Evolutionary conservation across 2,329 filamentous ascomycete species (phyloP).

Genomic region (Pseudopithomyces maydicus): DNA sequence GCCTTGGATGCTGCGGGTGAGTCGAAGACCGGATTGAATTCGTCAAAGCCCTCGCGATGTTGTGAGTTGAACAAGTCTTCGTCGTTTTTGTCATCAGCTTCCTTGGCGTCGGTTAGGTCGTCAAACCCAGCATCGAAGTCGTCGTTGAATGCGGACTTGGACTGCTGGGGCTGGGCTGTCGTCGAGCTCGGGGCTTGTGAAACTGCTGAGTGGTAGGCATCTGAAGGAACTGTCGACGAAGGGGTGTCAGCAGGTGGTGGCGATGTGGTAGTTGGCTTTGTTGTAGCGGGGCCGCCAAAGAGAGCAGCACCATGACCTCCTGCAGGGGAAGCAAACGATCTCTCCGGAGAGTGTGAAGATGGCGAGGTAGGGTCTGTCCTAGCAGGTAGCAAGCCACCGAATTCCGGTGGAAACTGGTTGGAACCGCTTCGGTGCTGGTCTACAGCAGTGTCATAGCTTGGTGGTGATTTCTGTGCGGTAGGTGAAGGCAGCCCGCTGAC

Average conservation of each 20-base stretch:
- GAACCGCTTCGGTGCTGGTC: slow-evolving; percentile 41
- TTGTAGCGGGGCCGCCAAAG: slow-evolving; percentile 43
- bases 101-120: slow-evolving; percentile 82
- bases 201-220: slow-evolving; percentile 49
- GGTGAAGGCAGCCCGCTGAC: slow-evolving; percentile 55
- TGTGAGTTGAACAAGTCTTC: slow-evolving; percentile 74
- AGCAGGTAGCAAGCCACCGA: slow-evolving; percentile 60
- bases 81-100: slow-evolving; percentile 68
- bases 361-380: slow-evolving; percentile 57
- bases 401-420: slow-evolving; percentile 60
- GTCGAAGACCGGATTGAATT: slow-evolving; percentile 84
- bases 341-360: slow-evolving; percentile 45
- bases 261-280: slow-evolving; percentile 43
- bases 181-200: slow-evolving; percentile 43
- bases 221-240: slow-evolving; percentile 47
- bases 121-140: slow-evolving; percentile 82
- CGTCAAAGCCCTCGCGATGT: slow-evolving; percentile 69
- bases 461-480: slow-evolving; percentile 63
- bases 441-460: slow-evolving; percentile 57
- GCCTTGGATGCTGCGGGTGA: slow-evolving; percentile 60
- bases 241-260: slow-evolving; percentile 47
- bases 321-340: slow-evolving; percentile 38
- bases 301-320: slow-evolving; percentile 47
- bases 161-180: slow-evolving; percentile 34
- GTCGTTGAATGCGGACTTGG: slow-evolving; percentile 66